phyloP scores from a whole-genome alignment of 257 asterid species.

The Asclepias syriaca region DNA sequence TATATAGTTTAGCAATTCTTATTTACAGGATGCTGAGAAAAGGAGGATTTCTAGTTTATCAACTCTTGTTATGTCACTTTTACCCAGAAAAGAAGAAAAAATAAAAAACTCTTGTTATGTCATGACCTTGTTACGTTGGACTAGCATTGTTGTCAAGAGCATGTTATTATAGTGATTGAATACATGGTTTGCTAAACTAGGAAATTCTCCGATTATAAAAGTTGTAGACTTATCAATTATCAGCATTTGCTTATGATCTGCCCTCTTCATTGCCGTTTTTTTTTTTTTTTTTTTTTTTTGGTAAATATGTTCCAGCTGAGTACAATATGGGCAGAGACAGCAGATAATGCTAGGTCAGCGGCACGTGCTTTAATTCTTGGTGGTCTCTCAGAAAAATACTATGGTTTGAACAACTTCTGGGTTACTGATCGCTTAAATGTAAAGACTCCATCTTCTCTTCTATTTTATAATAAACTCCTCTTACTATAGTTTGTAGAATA shows the following conservation, averaged over 20 bases:
- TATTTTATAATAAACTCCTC: neutral
- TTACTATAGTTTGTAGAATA: neutral
- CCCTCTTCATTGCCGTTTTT: neutral
- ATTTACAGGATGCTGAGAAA: neutral
- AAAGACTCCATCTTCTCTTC: constrained; percentile 22
- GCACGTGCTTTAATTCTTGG: constrained; percentile 82
- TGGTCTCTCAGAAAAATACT: constrained; percentile 73
- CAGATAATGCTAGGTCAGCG: constrained; percentile 87
- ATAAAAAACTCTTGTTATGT: neutral
- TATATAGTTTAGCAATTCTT: neutral
- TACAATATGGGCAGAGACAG: constrained; percentile 93
- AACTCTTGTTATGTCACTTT: neutral
- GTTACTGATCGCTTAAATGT: constrained; percentile 56
- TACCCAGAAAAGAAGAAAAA: too few species aligned
- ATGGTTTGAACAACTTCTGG: constrained; percentile 90
- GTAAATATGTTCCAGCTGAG: constrained; percentile 49
- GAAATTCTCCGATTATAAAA: neutral
- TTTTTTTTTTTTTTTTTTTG: too few species aligned
- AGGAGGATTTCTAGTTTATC: neutral
- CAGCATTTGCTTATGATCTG: neutral
- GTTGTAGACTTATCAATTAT: neutral
- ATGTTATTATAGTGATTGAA: neutral
- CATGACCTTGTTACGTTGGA: neutral
- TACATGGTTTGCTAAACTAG: neutral
- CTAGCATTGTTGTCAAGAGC: neutral